Percentiles rank a stretch among this genome's conserved stretches.
Conservation (phyloP, 139 green algal species). For the Diplosphaera chodatii region DNA sequence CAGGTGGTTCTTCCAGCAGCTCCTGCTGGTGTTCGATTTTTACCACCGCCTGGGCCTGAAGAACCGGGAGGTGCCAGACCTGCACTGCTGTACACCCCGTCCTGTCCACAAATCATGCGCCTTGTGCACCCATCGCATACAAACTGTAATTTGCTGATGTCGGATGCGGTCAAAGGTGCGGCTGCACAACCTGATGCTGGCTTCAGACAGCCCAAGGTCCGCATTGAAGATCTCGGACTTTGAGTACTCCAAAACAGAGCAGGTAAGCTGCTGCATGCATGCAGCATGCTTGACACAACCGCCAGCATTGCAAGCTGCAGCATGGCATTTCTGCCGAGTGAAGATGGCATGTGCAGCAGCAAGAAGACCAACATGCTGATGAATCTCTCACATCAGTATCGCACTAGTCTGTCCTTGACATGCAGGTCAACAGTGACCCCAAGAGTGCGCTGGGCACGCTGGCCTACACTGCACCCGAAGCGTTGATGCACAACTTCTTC, state of each 20-base stretch:
- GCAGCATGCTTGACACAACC: too few species aligned
- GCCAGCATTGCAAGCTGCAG: too few species aligned
- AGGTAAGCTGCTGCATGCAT: too few species aligned
- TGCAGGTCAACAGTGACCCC: constrained; percentile 36
- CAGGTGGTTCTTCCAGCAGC: constrained; percentile 81
- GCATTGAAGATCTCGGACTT: background rate
- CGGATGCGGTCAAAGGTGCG: background rate
- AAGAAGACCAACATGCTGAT: too few species aligned
- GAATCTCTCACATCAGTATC: too few species aligned
- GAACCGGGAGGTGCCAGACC: constrained; percentile 73
- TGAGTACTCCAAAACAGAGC: background rate
- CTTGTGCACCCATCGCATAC: too few species aligned
- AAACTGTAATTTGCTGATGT: too few species aligned
- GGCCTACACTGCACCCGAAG: constrained; percentile 34
- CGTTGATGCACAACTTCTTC: constrained; percentile 20
- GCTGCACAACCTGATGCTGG: constrained; percentile 1
- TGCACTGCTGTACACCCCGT: too few species aligned
- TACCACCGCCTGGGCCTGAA: constrained; percentile 45
- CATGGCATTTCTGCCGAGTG: too few species aligned
- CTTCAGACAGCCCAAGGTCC: background rate
- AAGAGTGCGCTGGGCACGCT: constrained; percentile 24
- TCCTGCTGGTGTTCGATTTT: constrained; percentile 61
- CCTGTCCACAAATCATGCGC: too few species aligned
- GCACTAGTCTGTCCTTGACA: too few species aligned
- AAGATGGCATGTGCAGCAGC: too few species aligned